Conservation (phyloP, 2,329 filamentous ascomycete species). For the Cadophora malorum region DNA sequence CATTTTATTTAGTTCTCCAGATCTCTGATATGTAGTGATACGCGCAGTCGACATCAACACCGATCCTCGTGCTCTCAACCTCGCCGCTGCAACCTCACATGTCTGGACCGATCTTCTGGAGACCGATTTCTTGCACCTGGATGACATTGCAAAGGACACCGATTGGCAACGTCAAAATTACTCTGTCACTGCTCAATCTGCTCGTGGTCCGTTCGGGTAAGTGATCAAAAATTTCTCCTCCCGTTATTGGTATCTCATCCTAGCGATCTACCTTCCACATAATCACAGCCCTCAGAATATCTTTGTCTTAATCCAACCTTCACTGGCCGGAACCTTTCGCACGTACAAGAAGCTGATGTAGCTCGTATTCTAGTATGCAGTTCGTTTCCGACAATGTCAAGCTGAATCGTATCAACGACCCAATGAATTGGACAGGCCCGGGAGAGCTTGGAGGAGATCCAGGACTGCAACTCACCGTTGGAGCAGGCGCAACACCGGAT, state of each 20-base stretch:
- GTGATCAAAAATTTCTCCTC: conserved; percentile 7
- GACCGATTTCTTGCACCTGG: conserved; percentile 70
- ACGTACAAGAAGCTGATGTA: neutral
- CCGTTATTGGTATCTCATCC: neutral
- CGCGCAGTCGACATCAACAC: neutral
- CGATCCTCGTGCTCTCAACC: neutral
- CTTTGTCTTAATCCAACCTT: neutral
- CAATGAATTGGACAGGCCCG: conserved; percentile 52
- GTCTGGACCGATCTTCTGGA: conserved; percentile 75
- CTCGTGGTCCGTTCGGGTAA: conserved; percentile 66
- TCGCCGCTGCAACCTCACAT: conserved; percentile 43
- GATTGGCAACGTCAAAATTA: conserved; percentile 74
- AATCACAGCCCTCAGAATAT: neutral
- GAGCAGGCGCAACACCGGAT: conserved; percentile 49
- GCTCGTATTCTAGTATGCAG: conserved; percentile 52
- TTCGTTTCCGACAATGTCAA: conserved; percentile 64
- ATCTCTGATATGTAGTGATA: neutral
- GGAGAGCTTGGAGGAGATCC: conserved; percentile 53
- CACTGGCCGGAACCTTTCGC: neutral
- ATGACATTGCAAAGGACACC: conserved; percentile 55
- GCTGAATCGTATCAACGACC: conserved; percentile 55
- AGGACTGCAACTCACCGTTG: conserved; percentile 64
- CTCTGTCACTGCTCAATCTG: conserved; percentile 62
- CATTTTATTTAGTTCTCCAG: neutral
- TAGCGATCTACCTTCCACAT: neutral